Evolutionary conservation across 768 basidiomycete genomes (phyloP), one percentile per base, ranked within the genome.

Genomic region (Mrakia hoshinonis): DNA sequence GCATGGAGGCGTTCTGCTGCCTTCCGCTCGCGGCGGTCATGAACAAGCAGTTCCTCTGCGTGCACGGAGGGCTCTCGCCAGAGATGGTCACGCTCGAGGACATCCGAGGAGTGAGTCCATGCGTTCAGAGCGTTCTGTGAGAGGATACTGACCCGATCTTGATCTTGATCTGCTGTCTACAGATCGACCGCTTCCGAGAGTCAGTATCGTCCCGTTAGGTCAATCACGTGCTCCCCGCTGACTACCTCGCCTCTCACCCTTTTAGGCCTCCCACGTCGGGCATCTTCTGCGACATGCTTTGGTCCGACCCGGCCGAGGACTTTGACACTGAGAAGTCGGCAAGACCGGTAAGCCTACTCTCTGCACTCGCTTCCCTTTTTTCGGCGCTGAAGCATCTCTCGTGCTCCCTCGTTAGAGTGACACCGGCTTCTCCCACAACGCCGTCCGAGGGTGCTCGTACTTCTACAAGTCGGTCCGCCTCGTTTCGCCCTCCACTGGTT

Each of bases 31-130:
- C 96, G 0, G 96, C 96, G 43, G 80, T 99, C 77, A 98, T 98
- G 94, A 99, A 99, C 83, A 97, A 97, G 79, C 96, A 98, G 80
- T 99, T 99, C 80, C 83, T 98, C 63, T 99, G 95, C 80, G 95
- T 98, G 73, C 96, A 99, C 74, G 96, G 96, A 46, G 96, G 96
- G 22, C 83, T 99, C 20, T 93, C 91, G 0, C 96, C 96, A 0
- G 96, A 98, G 78, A 81, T 99, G 48, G 87, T 91, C 75, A 97
- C 95, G 4, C 85, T 99, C 52, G 95, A 99, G 76, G 96, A 99
- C 79, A 86, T 99, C 58, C 88, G 93, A 70, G 83, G 82, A 58
- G 94, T 95, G 73, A 48, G 89, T 83, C 26, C 31, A 20, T 15
- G 18, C 52, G 9, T n/a, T 7, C 38, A 31, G 22, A 9, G 10